phyloP scores from a whole-genome alignment of 208 protist genomes.

The Trypanosoma avium region DNA sequence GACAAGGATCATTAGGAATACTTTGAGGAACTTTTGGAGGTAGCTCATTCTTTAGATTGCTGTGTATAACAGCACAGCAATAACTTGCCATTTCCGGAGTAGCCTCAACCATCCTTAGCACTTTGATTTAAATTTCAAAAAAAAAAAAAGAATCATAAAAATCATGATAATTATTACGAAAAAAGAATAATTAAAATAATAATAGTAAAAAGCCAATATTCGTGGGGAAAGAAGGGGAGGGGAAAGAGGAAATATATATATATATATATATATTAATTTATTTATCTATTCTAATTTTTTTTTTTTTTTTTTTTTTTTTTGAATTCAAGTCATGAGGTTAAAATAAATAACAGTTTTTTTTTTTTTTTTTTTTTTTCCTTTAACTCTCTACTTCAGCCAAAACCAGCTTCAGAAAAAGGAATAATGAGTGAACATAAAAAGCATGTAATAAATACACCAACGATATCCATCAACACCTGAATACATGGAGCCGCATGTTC shows the following conservation, averaged over 20 bases:
- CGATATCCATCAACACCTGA: constrained; percentile 49
- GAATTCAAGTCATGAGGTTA: too few species aligned
- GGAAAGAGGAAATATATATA: too few species aligned
- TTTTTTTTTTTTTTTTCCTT: background rate
- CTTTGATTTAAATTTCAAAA: background rate
- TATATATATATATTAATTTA: too few species aligned
- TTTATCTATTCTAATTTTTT: background rate
- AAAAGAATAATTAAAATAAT: too few species aligned
- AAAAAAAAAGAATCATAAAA: constrained; percentile 20
- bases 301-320: constrained; percentile 2
- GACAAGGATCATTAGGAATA: constrained; percentile 64
- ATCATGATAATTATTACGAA: too few species aligned
- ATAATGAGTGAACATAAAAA: constrained; percentile 29
- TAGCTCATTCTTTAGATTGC: constrained; percentile 35
- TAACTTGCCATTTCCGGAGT: constrained; percentile 86
- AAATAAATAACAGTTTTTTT: background rate
- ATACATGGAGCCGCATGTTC: constrained; percentile 45
- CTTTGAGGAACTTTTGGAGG: constrained; percentile 35
- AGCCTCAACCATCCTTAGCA: constrained; percentile 36
- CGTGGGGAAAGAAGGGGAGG: too few species aligned
- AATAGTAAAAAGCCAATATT: too few species aligned
- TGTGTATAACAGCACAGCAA: constrained; percentile 74
- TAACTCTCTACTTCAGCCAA: background rate
- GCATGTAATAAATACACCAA: constrained; percentile 45
- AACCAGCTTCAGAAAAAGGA: constrained; percentile 12